Evolutionary conservation across 352 stramenopile genomes (phyloP), one percentile per base, ranked within the genome.

Genomic region (Globisporangium sylvaticum): DNA sequence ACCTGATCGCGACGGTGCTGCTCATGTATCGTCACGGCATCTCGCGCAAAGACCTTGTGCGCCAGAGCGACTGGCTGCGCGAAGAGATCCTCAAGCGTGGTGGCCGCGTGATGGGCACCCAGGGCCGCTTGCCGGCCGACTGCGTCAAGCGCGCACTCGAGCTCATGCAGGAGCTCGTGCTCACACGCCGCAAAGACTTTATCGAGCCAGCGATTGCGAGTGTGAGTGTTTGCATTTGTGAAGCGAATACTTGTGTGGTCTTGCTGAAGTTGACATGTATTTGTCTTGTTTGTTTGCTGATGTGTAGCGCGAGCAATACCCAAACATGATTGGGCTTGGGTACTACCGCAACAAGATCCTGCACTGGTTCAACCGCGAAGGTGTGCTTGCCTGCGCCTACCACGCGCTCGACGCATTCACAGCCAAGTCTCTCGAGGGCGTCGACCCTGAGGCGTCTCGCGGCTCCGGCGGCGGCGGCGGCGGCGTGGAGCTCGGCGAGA

Each of bases 321-420:
- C 74, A 15, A 95, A 95, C 73, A 92, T 94, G 82, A 93, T 95
- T 66, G 85, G 85, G 3, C 74, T 95, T 2, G 87, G 87, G 12
- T 92, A 93, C 68, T 95, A 95, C 74, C 84, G 87, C 70, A 95
- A 95, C 72, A 95, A 95, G 67, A 68, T 95, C 22, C 67, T 95
- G 61, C 87, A 95, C 72, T 93, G 84, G 87, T 95, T 95, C 68
- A 87, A 89, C 71, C 74, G 71, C 20, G 87, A 95, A 58, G 87
- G 85, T 52, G 82, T 92, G n/a, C 25, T 93, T 22, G 84, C 86
- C 14, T 92, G 84, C 70, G 84, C 86, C 3, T 93, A 83, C 58
- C 81, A 92, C 68, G 84, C 86, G 27, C 65, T 93, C 10, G 72
- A 84, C 24, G 77, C 71, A 10, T 86, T 81, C 63, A 79, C 82